These are phyloP conservation scores for Clavispora vitiphila DNA, from an alignment of 805 yeast species.

Conservation along the genomic window DNA sequence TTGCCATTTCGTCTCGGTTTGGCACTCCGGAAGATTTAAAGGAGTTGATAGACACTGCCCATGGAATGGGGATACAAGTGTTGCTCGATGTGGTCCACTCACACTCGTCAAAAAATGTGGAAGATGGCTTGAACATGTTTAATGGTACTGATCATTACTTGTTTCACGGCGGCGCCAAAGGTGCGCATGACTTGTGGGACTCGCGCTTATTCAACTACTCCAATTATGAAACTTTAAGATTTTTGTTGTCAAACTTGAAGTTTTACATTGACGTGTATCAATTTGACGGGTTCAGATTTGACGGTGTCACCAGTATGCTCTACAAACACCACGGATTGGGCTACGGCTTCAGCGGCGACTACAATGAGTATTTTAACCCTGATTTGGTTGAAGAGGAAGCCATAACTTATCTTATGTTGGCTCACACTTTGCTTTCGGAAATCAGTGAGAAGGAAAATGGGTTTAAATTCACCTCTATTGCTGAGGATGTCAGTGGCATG, in stretches of 20 bases:
- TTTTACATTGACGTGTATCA: conserved; percentile 76
- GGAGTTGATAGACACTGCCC: conserved; percentile 88
- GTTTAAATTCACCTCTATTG: conserved; percentile 64
- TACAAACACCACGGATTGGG: conserved; percentile 92
- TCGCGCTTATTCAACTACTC: conserved; percentile 93
- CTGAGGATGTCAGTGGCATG: conserved; percentile 97
- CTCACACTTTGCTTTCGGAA: conserved; percentile 69
- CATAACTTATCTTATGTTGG: conserved; percentile 78
- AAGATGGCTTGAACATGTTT: conserved; percentile 87
- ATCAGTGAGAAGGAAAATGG: conserved; percentile 35
- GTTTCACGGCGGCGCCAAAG: conserved; percentile 89
- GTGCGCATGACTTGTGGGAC: conserved; percentile 91
- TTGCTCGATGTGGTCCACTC: conserved; percentile 91
- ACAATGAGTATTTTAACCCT: conserved; percentile 80
- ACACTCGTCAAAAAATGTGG: conserved; percentile 91
- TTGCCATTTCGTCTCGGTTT: conserved; percentile 82
- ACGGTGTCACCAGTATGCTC: conserved; percentile 93
- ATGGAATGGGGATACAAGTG: conserved; percentile 79
- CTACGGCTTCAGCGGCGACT: conserved; percentile 85
- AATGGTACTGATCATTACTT: conserved; percentile 95
- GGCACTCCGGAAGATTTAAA: conserved; percentile 96
- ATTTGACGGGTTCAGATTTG: conserved; percentile 95
- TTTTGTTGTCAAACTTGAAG: conserved; percentile 76
- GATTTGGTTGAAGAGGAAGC: conserved; percentile 85
- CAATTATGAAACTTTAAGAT: conserved; percentile 83